Base-by-base conservation (phyloP, 768 basidiomycete genomes). In the Leccinum boreale region DNA sequence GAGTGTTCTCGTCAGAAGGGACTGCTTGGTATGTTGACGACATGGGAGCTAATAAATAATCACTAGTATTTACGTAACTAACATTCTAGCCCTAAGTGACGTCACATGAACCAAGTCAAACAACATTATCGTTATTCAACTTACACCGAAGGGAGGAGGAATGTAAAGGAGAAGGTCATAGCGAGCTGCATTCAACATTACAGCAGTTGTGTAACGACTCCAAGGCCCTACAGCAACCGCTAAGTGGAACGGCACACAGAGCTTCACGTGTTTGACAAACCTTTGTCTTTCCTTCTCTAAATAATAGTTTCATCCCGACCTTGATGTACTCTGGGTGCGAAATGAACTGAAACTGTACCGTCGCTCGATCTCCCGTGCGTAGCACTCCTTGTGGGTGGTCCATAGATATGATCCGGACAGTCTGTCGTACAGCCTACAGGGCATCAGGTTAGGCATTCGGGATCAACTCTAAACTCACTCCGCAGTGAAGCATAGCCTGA, bases 251-350 rank as follows among this genome's bases (percentile, higher is more conserved):
- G 39, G 49, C 47, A 49, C 21, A 11, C n/a, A 53, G 11, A 44
- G 39, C 62, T 36, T 50, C 15, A 29, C 19, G 45, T 50, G 50
- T 45, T 46, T 26, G 19, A 67, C 78, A 33, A 52, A 87, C 94
- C 80, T 97, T 98, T 1, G 94, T 97, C 78, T 93, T 94, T 4
- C 95, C 96, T 73, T 98, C 97, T 42, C 96, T 80, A 71, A 98
- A 94, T 12, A 99, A 74, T 23, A 96, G 78, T 74, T 94, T 93
- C 87, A 92, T 92, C 26, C 95, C 95, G 63, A 87, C 88, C 70
- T 95, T 94, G 61, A 98, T 78, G 69, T 87, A 95, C 77, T 97
- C 96, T 0, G 92, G 89, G 54, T 90, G 88, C 14, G 90, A 87
- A 55, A 96, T 91, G 67, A 98, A 96, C 75, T 98, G 92, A 65